Evolutionary conservation across 352 stramenopile species (phyloP).

Genomic region (Globisporangium parvum): DNA sequence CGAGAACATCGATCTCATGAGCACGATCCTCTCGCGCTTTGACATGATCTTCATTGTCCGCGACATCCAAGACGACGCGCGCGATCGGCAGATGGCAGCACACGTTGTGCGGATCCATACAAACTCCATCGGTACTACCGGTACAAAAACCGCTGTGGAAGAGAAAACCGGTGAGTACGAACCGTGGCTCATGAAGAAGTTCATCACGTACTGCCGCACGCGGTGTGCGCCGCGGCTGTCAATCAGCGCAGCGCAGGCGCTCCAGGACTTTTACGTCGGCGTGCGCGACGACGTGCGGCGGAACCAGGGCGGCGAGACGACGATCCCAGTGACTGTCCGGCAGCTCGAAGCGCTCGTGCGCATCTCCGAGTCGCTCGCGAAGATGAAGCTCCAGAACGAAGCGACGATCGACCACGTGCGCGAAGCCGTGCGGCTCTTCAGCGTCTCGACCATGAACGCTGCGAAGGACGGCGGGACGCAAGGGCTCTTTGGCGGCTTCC

Average conservation of each 20-base stretch:
- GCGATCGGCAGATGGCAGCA: slow-evolving; percentile 95
- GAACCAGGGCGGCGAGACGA: slow-evolving; percentile 58
- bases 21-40: slow-evolving; percentile 99
- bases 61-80: slow-evolving; percentile 96
- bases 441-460: slow-evolving; percentile 97
- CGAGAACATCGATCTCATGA: slow-evolving; percentile 98
- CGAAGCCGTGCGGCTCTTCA: slow-evolving; percentile 97
- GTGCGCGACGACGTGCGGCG: slow-evolving; percentile 95
- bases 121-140: slow-evolving; percentile 44
- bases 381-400: slow-evolving; percentile 94
- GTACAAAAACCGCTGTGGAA: slow-evolving; percentile 19
- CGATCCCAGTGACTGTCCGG: slow-evolving; percentile 97
- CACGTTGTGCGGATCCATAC: slow-evolving; percentile 99
- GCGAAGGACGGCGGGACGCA: slow-evolving; percentile 89
- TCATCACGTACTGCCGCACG: slow-evolving; percentile 96
- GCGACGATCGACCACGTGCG: slow-evolving; percentile 88
- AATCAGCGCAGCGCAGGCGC: slow-evolving; percentile 85
- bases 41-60: slow-evolving; percentile 99
- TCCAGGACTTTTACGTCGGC: slow-evolving; percentile 97
- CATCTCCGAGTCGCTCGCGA: slow-evolving; percentile 96
- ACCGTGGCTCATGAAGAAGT: slow-evolving; percentile 94
- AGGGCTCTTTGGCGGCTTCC: slow-evolving; percentile 68
- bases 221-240: slow-evolving; percentile 93
- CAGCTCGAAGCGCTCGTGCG: slow-evolving; percentile 98
- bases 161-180: slow-evolving; percentile 56